Evolutionary conservation across 176 grass and related monocot genomes (phyloP), one percentile per base, ranked within the genome.

Genomic region (Zea mays): DNA sequence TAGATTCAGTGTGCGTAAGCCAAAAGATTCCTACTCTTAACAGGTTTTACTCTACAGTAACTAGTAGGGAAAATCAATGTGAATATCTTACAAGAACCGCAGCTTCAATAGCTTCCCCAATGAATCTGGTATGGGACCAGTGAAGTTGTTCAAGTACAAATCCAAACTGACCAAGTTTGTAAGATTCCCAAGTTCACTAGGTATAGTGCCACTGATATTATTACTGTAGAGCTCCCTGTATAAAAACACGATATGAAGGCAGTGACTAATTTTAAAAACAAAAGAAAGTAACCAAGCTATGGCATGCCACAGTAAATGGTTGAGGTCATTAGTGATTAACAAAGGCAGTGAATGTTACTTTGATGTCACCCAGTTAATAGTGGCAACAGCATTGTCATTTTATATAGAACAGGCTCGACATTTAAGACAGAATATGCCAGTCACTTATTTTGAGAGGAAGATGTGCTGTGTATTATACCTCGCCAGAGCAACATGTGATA

Each of bases 181-280:
- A 40, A 96, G 86, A 64, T 96, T 92, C 59, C 93, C 93, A 10
- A 96, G 84, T 85, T 96, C 89, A 34, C 84, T 83, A 58, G 93
- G 93, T 83, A 96, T 88, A 16, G 46, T 92, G 6, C 93, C 93
- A 12, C 89, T 96, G 72, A 96, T 96, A 67, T 96, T 92, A 63
- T 96, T 96, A 89, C 93, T 96, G 77, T 96, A 96, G 16, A 96
- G 85, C 82, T 96, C 93, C 82, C 93, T 96, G 87, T 62, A 74
- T 72, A 49, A 49, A 75, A 72, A 84, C 19, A 33, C 45, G 61
- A 76, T 49, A 69, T 82, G 69, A 88, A 84, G 65, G 20, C 33
- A 58, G 38, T 71, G 14, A 90, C 48, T 62, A 33, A 52, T 16
- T 27, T 49, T 9, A n/a, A 14, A 35, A 61, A 48, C 64, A 15